phyloP scores from a whole-genome alignment of 2,329 filamentous ascomycete genomes.

The Talaromyces sp. region DNA sequence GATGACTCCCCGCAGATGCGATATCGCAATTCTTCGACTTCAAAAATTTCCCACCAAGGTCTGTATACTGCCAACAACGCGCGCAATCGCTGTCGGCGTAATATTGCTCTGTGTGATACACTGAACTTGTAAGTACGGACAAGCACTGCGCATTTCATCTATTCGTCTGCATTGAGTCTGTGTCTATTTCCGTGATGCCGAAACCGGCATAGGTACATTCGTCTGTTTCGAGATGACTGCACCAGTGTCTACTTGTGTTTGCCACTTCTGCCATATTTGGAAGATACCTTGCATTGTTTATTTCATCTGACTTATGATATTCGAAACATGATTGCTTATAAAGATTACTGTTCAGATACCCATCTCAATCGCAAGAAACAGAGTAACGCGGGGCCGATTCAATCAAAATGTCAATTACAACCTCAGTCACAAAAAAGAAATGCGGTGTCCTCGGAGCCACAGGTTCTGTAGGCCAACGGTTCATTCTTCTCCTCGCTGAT shows the following conservation, averaged over 20 bases:
- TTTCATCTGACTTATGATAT: not conserved
- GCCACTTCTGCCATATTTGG: not conserved
- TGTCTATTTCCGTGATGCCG: not conserved
- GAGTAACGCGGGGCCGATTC: not conserved
- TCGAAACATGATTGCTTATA: not conserved
- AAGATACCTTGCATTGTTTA: too few species aligned
- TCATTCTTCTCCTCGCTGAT: constrained; percentile 83
- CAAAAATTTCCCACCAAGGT: not conserved
- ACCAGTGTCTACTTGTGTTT: not conserved
- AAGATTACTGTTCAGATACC: not conserved
- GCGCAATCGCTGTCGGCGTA: not conserved
- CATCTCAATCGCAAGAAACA: not conserved
- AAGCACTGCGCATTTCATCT: not conserved
- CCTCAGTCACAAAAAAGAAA: constrained; percentile 37
- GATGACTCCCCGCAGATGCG: constrained; percentile 14
- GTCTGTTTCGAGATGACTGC: not conserved
- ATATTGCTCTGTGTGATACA: not conserved
- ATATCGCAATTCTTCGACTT: constrained; percentile 3
- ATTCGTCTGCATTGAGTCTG: not conserved
- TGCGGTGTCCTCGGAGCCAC: constrained; percentile 76
- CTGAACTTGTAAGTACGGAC: not conserved
- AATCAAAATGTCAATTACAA: constrained; percentile 28
- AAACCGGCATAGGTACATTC: not conserved
- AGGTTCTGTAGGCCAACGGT: constrained; percentile 90
- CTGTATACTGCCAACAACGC: not conserved